These are phyloP conservation scores for Cryptosporidium meleagridis DNA, from an alignment of 169 alveolate species.

Conservation along the genomic window DNA sequence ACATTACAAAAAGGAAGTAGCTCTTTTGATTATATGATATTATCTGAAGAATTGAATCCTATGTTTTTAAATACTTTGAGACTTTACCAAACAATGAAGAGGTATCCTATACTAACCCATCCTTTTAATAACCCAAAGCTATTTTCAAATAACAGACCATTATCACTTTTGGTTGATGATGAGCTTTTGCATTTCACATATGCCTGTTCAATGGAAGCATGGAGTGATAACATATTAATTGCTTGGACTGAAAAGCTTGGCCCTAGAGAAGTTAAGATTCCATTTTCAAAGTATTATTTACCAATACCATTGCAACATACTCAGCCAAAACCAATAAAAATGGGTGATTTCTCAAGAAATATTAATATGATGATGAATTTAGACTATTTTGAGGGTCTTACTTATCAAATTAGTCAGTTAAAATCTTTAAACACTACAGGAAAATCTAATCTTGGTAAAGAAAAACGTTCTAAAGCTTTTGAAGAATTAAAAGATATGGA, in stretches of 20 bases:
- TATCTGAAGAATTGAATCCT: constrained; percentile 34
- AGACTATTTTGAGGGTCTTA: constrained; percentile 50
- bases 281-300: constrained; percentile 35
- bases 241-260: constrained; percentile 75
- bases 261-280: constrained; percentile 42
- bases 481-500: constrained; percentile 55
- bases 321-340: constrained; percentile 36
- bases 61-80: constrained; percentile 42
- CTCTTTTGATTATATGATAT: constrained; percentile 21
- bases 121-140: constrained; percentile 56
- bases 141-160: constrained; percentile 48
- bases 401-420: constrained; percentile 36
- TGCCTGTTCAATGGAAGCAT: constrained; percentile 69
- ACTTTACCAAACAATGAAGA: constrained; percentile 60
- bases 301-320: constrained; percentile 66
- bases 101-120: constrained; percentile 64
- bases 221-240: constrained; percentile 74
- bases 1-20: constrained; percentile 58
- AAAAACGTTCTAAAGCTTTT: background rate
- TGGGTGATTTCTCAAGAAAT: constrained; percentile 49
- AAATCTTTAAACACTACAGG: constrained; percentile 13
- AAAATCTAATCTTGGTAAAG: background rate
- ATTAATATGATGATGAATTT: constrained; percentile 60
- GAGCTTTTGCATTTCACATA: constrained; percentile 65
- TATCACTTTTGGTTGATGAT: constrained; percentile 41